Evolutionary conservation across 2,329 filamentous ascomycete species (phyloP).

Genomic region (Xylariaceae sp.): DNA sequence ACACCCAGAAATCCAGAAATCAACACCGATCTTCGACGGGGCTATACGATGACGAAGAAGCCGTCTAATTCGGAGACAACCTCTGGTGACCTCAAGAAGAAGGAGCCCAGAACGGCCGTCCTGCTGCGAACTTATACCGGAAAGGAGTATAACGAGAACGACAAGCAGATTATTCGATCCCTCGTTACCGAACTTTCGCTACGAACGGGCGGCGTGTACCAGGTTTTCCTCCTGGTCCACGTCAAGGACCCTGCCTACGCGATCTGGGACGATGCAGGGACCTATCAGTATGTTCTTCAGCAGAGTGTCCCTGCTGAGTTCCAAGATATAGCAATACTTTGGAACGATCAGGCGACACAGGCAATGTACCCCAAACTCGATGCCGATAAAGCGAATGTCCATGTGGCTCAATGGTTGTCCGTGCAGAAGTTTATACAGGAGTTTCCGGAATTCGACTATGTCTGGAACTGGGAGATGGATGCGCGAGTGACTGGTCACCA

Average conservation of each 20-base stretch:
- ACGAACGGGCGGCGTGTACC: conserved; percentile 72
- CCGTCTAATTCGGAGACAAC: conserved; percentile 4
- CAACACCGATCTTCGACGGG: conserved; percentile 17
- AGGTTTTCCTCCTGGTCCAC: conserved; percentile 74
- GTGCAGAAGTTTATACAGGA: conserved; percentile 71
- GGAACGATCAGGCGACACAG: conserved; percentile 69
- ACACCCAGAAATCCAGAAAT: conserved; percentile 13
- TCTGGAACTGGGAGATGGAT: conserved; percentile 89
- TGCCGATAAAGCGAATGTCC: conserved; percentile 47
- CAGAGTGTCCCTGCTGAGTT: conserved; percentile 65
- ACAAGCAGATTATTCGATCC: conserved; percentile 71
- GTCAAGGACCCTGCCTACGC: conserved; percentile 58
- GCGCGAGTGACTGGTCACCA: conserved; percentile 74
- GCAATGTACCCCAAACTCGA: conserved; percentile 72
- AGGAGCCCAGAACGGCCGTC: conserved; percentile 61
- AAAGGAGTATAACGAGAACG: conserved; percentile 71
- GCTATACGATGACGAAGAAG: not conserved
- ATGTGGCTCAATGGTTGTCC: conserved; percentile 62
- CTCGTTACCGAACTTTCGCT: conserved; percentile 73
- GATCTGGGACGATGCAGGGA: conserved; percentile 54
- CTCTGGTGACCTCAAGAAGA: conserved; percentile 15
- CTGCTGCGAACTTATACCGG: conserved; percentile 71
- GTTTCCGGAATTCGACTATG: conserved; percentile 72
- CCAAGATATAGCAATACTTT: conserved; percentile 64
- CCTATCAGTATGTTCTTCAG: conserved; percentile 56